A percentile compares a stretch with the other conserved stretches of the same genome.
These are phyloP conservation scores for Phycomyces nitens DNA, from an alignment of 192 early-diverging fungal species.

Conservation along the genomic window DNA sequence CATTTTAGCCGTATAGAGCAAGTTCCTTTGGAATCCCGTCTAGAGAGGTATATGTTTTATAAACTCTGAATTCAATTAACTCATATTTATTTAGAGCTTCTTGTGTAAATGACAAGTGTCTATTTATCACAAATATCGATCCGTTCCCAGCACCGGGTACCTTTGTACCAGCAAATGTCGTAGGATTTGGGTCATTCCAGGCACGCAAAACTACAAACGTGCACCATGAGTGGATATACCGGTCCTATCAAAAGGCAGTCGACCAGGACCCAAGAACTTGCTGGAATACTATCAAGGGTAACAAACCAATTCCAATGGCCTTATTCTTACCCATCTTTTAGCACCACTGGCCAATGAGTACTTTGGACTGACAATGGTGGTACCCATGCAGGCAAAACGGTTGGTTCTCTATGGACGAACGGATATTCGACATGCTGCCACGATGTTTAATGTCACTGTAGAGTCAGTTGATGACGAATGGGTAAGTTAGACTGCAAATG, in stretches of 20 bases:
- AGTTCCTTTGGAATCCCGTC: too few species aligned
- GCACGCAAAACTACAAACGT: not conserved
- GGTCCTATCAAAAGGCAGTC: slow-evolving; percentile 52
- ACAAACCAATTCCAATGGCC: too few species aligned
- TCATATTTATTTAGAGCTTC: slow-evolving; percentile 42
- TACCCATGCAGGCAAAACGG: slow-evolving; percentile 8
- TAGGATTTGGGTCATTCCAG: too few species aligned
- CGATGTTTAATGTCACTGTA: slow-evolving; percentile 11
- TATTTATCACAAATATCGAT: slow-evolving; percentile 51
- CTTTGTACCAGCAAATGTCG: slow-evolving; percentile 4
- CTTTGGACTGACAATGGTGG: slow-evolving; percentile 47
- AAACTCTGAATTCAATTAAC: too few species aligned
- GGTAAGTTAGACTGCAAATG: too few species aligned
- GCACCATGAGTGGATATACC: slow-evolving; percentile 28
- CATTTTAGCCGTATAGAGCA: slow-evolving; percentile 23
- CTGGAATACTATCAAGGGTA: slow-evolving; percentile 47
- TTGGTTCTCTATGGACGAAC: not conserved
- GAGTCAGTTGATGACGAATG: slow-evolving; percentile 5
- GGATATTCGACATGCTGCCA: not conserved
- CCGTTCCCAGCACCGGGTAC: slow-evolving; percentile 44
- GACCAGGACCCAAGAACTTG: slow-evolving; percentile 47
- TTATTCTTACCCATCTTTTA: too few species aligned
- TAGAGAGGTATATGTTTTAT: slow-evolving; percentile 14
- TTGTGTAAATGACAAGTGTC: slow-evolving; percentile 53
- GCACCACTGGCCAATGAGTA: slow-evolving; percentile 42